Conservation (phyloP, 345 rosid genomes). For the Diplotaxis tenuifolia region DNA sequence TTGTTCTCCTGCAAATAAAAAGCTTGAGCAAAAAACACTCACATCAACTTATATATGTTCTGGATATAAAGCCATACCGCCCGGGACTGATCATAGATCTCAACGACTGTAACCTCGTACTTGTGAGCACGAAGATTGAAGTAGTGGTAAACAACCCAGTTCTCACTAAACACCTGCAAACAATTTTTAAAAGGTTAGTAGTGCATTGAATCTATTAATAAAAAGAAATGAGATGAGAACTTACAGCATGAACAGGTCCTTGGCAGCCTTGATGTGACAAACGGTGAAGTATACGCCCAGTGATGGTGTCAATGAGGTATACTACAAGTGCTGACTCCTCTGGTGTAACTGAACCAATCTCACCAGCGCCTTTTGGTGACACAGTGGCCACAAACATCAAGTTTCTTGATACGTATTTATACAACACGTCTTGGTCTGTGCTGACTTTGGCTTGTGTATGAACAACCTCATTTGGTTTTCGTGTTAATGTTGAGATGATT, state of each 20-base stretch:
- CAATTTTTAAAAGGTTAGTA: slow-evolving; percentile 22
- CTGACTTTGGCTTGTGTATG: slow-evolving; percentile 95
- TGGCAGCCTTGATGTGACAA: slow-evolving; percentile 91
- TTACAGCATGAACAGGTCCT: slow-evolving; percentile 93
- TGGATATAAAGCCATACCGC: slow-evolving; percentile 60
- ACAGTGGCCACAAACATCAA: slow-evolving; percentile 86
- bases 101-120: slow-evolving; percentile 92
- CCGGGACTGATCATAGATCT: slow-evolving; percentile 94
- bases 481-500: slow-evolving; percentile 67
- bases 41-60: background rate
- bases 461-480: slow-evolving; percentile 85
- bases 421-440: slow-evolving; percentile 87
- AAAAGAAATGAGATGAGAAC: slow-evolving; percentile 31
- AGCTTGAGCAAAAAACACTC: slow-evolving; percentile 17
- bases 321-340: slow-evolving; percentile 80
- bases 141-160: slow-evolving; percentile 98
- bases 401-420: slow-evolving; percentile 84
- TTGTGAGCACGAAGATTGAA: slow-evolving; percentile 97
- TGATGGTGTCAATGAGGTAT: slow-evolving; percentile 85
- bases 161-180: slow-evolving; percentile 91
- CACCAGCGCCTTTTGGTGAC: slow-evolving; percentile 82
- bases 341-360: slow-evolving; percentile 84
- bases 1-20: slow-evolving; percentile 75
- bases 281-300: slow-evolving; percentile 91
- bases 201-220: slow-evolving; percentile 7